Base-by-base conservation (phyloP, 768 basidiomycete genomes). In the Chalciporus chontae region DNA sequence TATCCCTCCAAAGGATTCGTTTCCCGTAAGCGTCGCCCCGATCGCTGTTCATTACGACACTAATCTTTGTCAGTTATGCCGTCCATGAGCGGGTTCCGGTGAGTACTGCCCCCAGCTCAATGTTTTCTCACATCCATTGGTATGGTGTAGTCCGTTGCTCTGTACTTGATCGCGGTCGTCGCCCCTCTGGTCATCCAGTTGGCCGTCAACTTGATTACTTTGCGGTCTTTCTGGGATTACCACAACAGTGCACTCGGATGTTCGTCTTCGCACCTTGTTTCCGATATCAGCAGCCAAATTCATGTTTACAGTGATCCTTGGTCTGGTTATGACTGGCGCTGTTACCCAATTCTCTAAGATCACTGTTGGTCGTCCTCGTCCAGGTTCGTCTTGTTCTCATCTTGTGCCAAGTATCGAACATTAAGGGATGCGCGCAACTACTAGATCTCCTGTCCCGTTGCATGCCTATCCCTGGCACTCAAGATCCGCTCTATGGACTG, bases 221-320 rank as follows among this genome's bases (percentile, higher is more conserved):
- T 91, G 24, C 79, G 86, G n/a, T 86, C 83, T 3, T 83, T 82
- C 73, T 97, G 94, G 93, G 94, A 96, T 61, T 71, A 87, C 26
- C 94, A 96, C 62, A 85, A 81, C 59, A 75, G 86, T 42, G 61
- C 56, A 8, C 70, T 79, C 3, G 77, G 77, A 14, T 51, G 78
- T 77, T 50, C 29, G 74, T 64, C 5, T 2, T 39, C 37, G 34
- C 24, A 17, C 48, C 40, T 73, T 50, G 73, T 77, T 71, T 63
- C 8, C 41, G 36, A 19, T 50, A 9, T 48, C 44, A 34, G 15
- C 5, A 29, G 27, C 45, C n/a, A 10, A 51, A 24, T 19, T 14
- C 50, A 39, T 49, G 26, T 44, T 24, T 50, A 54, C 60, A 84
- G 86, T 92, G 50, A 73, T 89, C 45, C 80, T 94, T 40, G 76